Base-by-base conservation (phyloP, 768 basidiomycete species). In the Tylopilus subfusipes region DNA sequence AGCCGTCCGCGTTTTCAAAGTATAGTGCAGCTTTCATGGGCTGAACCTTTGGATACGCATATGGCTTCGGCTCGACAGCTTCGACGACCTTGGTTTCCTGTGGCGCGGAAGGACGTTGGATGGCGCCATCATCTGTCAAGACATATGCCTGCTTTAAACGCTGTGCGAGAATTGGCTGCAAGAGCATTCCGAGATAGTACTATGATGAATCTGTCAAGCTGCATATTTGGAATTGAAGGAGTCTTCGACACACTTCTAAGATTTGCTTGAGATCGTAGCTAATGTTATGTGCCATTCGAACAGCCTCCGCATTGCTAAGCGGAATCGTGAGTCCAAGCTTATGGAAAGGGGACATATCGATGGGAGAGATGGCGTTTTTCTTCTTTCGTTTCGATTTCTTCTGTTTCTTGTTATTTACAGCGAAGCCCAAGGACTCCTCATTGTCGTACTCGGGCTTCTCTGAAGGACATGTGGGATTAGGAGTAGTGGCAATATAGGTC, bases 21-120 rank as follows among this genome's bases (percentile, higher is more conserved):
- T 84, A 78, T 1, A 85, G 67, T 0, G 82, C 82, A 59, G 82
- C 78, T 64, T 80, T 84, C 74, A 83, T 75, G 0, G 83, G 80
- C 48, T 80, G 83, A 0, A 82, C 76, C 48, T 70, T 70, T 0
- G 81, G 80, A 49, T 71, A 78, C 1, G 73, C 75, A 6, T 65
- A 60, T 2, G 66, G 61, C 13, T 36, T 38, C 27, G 52, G 16
- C n/a, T 68, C 59, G 10, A 19, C 19, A n/a, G 16, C n/a, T n/a
- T 48, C 42, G 13, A 9, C 3, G 10, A 13, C 39, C 12, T 36
- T 24, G 2, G 18, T 25, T 33, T 27, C 31, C 39, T 34, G 48
- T 19, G 42, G 38, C n/a, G 18, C 24, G 7, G 52, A 2, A 13
- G 30, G 22, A 14, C 6, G 22, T 21, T 10, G 22, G 3, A 5